phyloP scores from a whole-genome alignment of 2,329 filamentous ascomycete species.

The Diplocarpon rosae region DNA sequence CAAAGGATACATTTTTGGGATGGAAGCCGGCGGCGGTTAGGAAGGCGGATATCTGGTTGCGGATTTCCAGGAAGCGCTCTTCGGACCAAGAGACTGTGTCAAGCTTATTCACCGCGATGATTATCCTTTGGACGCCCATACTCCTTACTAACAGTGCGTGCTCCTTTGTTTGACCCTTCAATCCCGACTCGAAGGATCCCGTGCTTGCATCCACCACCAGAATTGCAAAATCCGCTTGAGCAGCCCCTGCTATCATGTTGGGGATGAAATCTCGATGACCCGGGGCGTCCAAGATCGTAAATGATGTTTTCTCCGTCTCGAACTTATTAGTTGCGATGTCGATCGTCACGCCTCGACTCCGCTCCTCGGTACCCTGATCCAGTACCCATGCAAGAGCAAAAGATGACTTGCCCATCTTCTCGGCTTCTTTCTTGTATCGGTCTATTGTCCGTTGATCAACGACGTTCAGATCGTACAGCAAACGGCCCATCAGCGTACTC shows the following conservation, averaged over 20 bases:
- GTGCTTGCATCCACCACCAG: constrained; percentile 85
- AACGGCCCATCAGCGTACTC: constrained; percentile 92
- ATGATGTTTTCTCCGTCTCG: constrained; percentile 73
- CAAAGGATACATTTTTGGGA: constrained; percentile 68
- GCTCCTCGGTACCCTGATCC: constrained; percentile 83
- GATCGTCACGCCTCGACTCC: constrained; percentile 84
- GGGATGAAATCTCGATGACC: constrained; percentile 94
- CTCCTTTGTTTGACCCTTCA: constrained; percentile 89
- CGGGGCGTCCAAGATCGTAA: constrained; percentile 91
- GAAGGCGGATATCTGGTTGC: constrained; percentile 73
- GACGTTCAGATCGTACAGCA: constrained; percentile 79
- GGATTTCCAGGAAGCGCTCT: constrained; percentile 75
- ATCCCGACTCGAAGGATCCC: constrained; percentile 85
- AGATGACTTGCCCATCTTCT: constrained; percentile 85
- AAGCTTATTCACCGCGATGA: constrained; percentile 93
- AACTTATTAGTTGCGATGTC: constrained; percentile 95
- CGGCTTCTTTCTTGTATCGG: constrained; percentile 77
- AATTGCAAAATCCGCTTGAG: constrained; percentile 90
- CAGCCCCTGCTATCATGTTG: constrained; percentile 97
- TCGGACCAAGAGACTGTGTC: constrained; percentile 78
- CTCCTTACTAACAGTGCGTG: constrained; percentile 84
- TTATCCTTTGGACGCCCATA: constrained; percentile 76
- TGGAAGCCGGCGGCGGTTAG: constrained; percentile 73
- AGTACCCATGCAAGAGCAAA: constrained; percentile 97
- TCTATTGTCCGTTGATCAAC: constrained; percentile 83